Percentiles rank a stretch among this genome's conserved stretches.
These are phyloP conservation scores for Pelargonium australe DNA, from an alignment of 441 rosid genomes.

Conservation along the genomic window DNA sequence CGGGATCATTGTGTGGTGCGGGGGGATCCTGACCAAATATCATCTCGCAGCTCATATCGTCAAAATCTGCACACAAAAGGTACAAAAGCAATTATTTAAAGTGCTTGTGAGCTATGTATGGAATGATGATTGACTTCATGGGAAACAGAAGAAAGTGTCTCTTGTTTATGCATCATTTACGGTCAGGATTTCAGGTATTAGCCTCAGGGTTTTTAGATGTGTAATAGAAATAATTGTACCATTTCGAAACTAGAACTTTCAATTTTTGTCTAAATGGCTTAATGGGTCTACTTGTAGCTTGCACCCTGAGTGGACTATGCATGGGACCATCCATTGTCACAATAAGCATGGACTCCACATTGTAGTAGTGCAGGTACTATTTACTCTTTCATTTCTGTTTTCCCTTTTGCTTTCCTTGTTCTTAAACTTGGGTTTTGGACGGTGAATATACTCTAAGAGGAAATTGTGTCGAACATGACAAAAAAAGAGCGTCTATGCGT, in stretches of 20 bases:
- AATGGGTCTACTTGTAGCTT: slow-evolving; percentile 46
- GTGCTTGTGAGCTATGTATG: slow-evolving; percentile 7
- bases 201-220: slow-evolving; percentile 6
- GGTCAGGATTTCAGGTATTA: slow-evolving; percentile 22
- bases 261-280: slow-evolving; percentile 20
- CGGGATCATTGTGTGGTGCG: slow-evolving; percentile 58
- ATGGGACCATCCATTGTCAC: slow-evolving; percentile 51
- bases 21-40: slow-evolving; percentile 88
- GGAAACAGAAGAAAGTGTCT: slow-evolving; percentile 22
- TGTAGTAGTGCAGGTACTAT: slow-evolving; percentile 45
- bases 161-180: slow-evolving; percentile 17
- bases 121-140: slow-evolving; percentile 42
- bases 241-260: slow-evolving; percentile 19
- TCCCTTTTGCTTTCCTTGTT: slow-evolving; percentile 20
- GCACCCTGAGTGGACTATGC: slow-evolving; percentile 55
- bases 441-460: slow-evolving; percentile 17
- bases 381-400: slow-evolving; percentile 18
- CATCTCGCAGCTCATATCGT: slow-evolving; percentile 90
- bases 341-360: slow-evolving; percentile 52
- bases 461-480: slow-evolving; percentile 2
- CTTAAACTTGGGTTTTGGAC: slow-evolving; percentile 9
- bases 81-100: slow-evolving; percentile 8
- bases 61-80: slow-evolving; percentile 61
- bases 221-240: not conserved
- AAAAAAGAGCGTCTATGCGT: too few relatives aligned